Evolutionary conservation across 176 grass and related monocot species (phyloP).

Genomic region (Carex littledalei): DNA sequence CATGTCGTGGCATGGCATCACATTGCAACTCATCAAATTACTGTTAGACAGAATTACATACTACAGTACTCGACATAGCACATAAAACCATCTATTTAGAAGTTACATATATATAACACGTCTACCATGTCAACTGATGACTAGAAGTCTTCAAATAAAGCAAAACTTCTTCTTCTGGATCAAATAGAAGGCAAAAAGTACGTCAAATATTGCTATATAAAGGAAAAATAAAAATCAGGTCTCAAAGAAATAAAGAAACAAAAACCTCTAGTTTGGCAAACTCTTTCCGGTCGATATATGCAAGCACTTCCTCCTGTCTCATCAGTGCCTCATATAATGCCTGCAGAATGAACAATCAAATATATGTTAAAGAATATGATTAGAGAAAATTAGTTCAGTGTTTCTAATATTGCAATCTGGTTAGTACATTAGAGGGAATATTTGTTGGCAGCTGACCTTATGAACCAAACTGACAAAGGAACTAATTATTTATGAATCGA

Average conservation of each 20-base stretch:
- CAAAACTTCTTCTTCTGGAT: constrained; percentile 27
- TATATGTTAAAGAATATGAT: neutral
- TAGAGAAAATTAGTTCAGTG: neutral
- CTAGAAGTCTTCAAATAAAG: constrained; percentile 19
- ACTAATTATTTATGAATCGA: neutral
- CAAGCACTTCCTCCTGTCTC: constrained; percentile 50
- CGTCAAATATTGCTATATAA: neutral
- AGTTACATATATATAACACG: neutral
- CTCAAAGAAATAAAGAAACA: neutral
- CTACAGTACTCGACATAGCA: neutral
- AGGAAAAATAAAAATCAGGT: neutral
- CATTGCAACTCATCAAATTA: neutral
- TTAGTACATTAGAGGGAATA: neutral
- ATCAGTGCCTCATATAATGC: constrained; percentile 52
- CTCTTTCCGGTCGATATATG: constrained; percentile 47
- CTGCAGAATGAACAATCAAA: constrained; percentile 13
- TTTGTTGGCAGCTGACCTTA: neutral
- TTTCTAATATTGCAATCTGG: neutral
- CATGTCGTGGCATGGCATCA: neutral
- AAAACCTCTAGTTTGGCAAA: constrained; percentile 40
- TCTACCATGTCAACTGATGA: neutral
- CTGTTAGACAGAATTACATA: constrained; percentile 1
- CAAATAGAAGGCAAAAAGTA: neutral
- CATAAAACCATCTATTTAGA: neutral
- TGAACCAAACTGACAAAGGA: neutral